Base-by-base conservation (phyloP, 768 basidiomycete species). In the Rubroboletus pulcherrimus region DNA sequence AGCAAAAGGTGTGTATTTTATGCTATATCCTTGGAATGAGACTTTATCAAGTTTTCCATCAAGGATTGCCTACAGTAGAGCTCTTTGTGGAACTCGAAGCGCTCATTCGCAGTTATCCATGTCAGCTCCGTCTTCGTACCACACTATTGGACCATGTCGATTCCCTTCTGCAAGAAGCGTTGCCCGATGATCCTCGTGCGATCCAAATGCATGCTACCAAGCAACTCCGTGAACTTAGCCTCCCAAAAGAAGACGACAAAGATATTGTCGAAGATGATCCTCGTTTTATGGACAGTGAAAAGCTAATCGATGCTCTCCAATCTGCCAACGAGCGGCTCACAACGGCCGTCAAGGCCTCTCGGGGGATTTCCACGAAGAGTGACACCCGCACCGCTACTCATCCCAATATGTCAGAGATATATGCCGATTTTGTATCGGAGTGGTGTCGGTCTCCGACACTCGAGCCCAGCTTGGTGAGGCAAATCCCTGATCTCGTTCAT, bases 1-100 rank as follows among this genome's bases (percentile, higher is more conserved):
- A 31, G 81, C 78, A 11, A 77, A 87, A 82, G 89, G 93, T 86
- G 67, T 56, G 69, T 70, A 50, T 31, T 37, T 55, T 7, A 52
- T 58, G 17, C 42, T 63, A 40, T 51, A 64, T 49, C 51, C 58
- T 42, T 7, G 60, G 52, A 46, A 59, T 7, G 50, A 59, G 17
- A 50, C 58, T 53, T 55, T 40, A 51, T 48, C 49, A 21, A 57
- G 31, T n/a, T 47, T 49, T 40, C 19, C 42, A 59, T 56, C 54
- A 56, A 77, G 80, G 76, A 17, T 54, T 75, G 15, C 76, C 80
- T 8, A 73, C 65, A 47, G 58, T 76, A 15, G 70, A 72, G 29
- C 69, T 82, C 30, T 79, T 80, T 62, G 56, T 56, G 9, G 67
- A 78, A 19, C 65, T 81, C n/a, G 73, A 78, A 45, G 56, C 65